Base-by-base conservation (phyloP, 1,139 yeast species). In the Candida tetrigidarum region DNA sequence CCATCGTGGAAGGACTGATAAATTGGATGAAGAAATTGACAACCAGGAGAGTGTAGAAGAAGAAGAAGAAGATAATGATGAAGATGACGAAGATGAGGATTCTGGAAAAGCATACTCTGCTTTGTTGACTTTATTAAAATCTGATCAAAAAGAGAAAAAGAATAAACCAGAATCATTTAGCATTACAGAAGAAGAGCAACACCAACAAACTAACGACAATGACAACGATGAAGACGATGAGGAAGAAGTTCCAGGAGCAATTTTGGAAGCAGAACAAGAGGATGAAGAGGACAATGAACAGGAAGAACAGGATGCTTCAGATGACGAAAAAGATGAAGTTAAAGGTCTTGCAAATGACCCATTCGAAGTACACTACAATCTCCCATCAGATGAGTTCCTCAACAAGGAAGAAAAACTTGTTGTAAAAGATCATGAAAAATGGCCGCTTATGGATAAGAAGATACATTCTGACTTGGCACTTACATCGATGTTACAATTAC, bases 361-460 rank as follows among this genome's bases (percentile, higher is more conserved):
- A 0, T 91, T 86, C 56, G 90, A 87, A 50, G 59, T 67, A 20
- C 98, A 92, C 60, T 92, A 86, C 62, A 86, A 84, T 43, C 65
- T 69, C 23, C 72, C 64, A 1, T 33, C 78, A 0, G 80, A 83
- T 15, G 78, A 71, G 15, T 60, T 62, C 28, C 61, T 83, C 4
- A 71, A 71, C 5, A 56, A 65, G 10, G 68, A 66, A 45, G 66
- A 62, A 28, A 50, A 56, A 12, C 27, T 55, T 18, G 51, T 56
- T 1, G 23, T 55, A 4, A 50, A 55, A 9, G 57, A 52, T 0
- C 49, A 51, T 11, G 54, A 45, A 9, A 66, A 57, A 45, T 74
- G 78, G 78, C 45, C 55, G 0, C 45, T 63, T 2, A 46, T 50
- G 2, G 46, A 50, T 5, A 66, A 62, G 46, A 42, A 46, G 15